Conservation (phyloP, 2,329 filamentous ascomycete genomes). For the Ceratocystis albifundus region DNA sequence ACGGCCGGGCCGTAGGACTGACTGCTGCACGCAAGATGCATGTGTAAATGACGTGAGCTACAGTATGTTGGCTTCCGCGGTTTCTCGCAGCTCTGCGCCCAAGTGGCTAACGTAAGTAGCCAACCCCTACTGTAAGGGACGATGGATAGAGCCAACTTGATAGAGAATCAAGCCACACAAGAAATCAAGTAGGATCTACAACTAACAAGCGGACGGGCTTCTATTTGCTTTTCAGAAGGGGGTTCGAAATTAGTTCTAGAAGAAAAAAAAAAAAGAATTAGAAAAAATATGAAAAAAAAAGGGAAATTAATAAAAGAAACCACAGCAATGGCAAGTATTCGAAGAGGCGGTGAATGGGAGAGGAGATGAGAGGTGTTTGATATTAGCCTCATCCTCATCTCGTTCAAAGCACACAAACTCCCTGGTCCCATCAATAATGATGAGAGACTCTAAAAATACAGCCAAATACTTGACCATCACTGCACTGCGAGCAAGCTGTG, state of each 20-base stretch:
- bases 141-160: background rate
- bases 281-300: background rate
- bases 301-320: background rate
- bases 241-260: conserved; percentile 10
- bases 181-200: background rate
- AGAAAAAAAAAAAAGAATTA: background rate
- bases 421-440: background rate
- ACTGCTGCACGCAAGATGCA: too few relatives aligned
- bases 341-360: conserved; percentile 12
- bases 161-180: background rate
- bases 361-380: conserved; percentile 7
- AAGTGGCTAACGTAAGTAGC: background rate
- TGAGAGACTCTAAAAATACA: background rate
- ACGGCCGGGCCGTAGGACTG: too few relatives aligned
- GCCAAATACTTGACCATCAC: background rate
- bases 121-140: background rate
- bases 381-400: conserved; percentile 8
- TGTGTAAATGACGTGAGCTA: too few relatives aligned
- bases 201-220: background rate
- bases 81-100: too few relatives aligned
- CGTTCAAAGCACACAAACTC: conserved; percentile 7
- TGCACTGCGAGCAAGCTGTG: background rate
- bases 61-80: too few relatives aligned
- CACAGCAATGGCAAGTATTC: background rate
- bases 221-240: background rate